Conservation (phyloP, 192 early-diverging fungal species). For the Anaeromyces robustus region DNA sequence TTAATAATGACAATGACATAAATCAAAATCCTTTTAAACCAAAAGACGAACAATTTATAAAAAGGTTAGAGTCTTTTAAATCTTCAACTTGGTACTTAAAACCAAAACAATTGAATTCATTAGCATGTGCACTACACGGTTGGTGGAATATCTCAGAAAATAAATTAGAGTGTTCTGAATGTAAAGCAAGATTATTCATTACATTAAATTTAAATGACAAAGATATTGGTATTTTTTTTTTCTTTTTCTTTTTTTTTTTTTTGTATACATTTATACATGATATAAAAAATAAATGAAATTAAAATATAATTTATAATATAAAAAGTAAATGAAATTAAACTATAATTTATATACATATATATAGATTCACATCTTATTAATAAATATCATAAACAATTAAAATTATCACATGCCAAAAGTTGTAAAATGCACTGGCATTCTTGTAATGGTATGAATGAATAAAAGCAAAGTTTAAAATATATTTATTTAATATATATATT, state of each 20-base stretch:
- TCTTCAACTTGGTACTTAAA: neutral
- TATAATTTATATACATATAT: too few species aligned
- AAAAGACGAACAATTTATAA: neutral
- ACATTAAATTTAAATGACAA: neutral
- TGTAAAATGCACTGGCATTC: neutral
- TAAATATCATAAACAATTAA: neutral
- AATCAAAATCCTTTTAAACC: neutral
- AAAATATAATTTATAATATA: too few species aligned
- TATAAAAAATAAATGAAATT: too few species aligned
- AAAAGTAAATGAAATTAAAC: too few species aligned
- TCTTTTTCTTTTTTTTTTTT: too few species aligned
- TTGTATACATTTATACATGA: too few species aligned
- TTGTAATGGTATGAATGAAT: neutral
- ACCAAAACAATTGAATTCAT: neutral
- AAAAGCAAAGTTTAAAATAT: too few species aligned
- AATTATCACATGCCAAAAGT: neutral
- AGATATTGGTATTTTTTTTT: neutral
- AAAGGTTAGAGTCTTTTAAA: neutral
- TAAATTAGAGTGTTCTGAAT: neutral
- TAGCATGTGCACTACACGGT: neutral
- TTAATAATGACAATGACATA: neutral
- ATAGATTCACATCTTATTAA: neutral
- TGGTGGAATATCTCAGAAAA: neutral
- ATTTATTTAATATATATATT: neutral
- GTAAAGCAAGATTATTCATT: neutral